Conservation (phyloP, 2,329 filamentous ascomycete species). For the Cryphonectria parasitica region DNA sequence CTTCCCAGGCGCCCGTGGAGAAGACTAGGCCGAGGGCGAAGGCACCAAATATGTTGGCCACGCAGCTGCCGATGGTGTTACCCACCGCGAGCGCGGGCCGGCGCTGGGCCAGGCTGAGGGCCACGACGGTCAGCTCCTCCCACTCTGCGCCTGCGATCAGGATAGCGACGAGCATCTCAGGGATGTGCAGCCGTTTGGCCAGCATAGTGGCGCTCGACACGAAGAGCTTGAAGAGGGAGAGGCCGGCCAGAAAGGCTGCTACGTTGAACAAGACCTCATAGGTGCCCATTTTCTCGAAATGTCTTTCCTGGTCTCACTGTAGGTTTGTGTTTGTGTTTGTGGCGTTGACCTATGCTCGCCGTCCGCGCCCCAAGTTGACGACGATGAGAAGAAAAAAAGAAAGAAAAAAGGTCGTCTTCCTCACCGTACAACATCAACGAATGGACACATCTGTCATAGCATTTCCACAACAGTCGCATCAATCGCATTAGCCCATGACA, state of each 20-base stretch:
- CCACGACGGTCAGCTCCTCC: conserved; percentile 58
- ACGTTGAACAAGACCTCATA: conserved; percentile 41
- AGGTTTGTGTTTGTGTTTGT: not conserved
- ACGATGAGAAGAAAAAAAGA: not conserved
- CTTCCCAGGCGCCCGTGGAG: conserved; percentile 32
- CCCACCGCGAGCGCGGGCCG: conserved; percentile 54
- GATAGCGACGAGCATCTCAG: conserved; percentile 52
- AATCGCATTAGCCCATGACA: conserved; percentile 14
- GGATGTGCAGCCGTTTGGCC: conserved; percentile 48
- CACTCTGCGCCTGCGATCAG: conserved; percentile 59
- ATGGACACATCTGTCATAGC: not conserved
- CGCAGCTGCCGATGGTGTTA: conserved; percentile 57
- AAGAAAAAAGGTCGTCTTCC: not conserved
- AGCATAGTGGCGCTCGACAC: conserved; percentile 54
- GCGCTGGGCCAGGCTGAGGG: conserved; percentile 50
- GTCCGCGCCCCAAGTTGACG: not conserved
- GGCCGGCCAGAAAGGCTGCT: conserved; percentile 46
- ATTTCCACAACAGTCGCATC: conserved; percentile 5
- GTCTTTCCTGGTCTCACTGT: not conserved
- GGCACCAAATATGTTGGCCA: conserved; percentile 60
- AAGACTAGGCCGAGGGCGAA: conserved; percentile 57
- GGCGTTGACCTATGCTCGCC: not conserved
- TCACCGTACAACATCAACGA: not conserved
- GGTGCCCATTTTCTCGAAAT: conserved; percentile 17
- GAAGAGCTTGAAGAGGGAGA: conserved; percentile 57